These are phyloP conservation scores for Penicillium sp. DNA, from an alignment of 2,329 filamentous ascomycete species.

Conservation along the genomic window DNA sequence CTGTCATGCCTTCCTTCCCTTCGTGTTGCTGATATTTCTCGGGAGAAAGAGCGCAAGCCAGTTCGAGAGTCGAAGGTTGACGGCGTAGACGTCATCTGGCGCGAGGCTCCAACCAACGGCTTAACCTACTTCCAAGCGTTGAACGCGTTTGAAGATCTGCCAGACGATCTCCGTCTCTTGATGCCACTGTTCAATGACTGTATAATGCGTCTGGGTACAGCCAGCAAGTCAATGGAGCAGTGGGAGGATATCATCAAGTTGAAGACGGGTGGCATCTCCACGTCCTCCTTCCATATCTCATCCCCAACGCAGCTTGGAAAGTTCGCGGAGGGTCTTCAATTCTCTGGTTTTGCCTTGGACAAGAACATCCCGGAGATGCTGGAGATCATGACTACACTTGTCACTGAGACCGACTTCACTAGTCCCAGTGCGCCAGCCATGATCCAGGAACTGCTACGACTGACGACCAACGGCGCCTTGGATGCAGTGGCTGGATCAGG, in stretches of 20 bases:
- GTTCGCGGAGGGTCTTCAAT: slow-evolving; percentile 70
- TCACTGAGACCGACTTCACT: slow-evolving; percentile 83
- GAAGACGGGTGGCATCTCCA: slow-evolving; percentile 82
- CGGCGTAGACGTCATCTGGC: slow-evolving; percentile 71
- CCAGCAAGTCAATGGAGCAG: slow-evolving; percentile 80
- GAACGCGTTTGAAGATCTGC: slow-evolving; percentile 67
- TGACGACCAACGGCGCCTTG: slow-evolving; percentile 76
- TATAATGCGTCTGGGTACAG: slow-evolving; percentile 86
- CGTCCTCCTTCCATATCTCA: slow-evolving; percentile 71
- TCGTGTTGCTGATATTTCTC: slow-evolving; percentile 78
- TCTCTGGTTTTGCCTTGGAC: slow-evolving; percentile 84
- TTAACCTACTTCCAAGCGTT: slow-evolving; percentile 91
- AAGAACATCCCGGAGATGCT: slow-evolving; percentile 87
- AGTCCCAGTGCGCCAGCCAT: slow-evolving; percentile 69
- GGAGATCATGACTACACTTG: slow-evolving; percentile 67
- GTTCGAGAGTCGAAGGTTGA: slow-evolving; percentile 50
- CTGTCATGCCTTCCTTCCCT: slow-evolving; percentile 81
- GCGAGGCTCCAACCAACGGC: slow-evolving; percentile 86
- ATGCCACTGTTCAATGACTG: slow-evolving; percentile 85
- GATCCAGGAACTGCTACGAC: slow-evolving; percentile 77
- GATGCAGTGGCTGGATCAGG: slow-evolving; percentile 86
- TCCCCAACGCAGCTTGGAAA: slow-evolving; percentile 62
- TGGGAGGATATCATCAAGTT: slow-evolving; percentile 92
- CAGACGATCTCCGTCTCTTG: slow-evolving; percentile 72
- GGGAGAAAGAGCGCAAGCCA: slow-evolving; percentile 66